Evolutionary conservation across 179 eudicot species (phyloP), one percentile per base, ranked within the genome.

Genomic region (Carnegiea gigantea): DNA sequence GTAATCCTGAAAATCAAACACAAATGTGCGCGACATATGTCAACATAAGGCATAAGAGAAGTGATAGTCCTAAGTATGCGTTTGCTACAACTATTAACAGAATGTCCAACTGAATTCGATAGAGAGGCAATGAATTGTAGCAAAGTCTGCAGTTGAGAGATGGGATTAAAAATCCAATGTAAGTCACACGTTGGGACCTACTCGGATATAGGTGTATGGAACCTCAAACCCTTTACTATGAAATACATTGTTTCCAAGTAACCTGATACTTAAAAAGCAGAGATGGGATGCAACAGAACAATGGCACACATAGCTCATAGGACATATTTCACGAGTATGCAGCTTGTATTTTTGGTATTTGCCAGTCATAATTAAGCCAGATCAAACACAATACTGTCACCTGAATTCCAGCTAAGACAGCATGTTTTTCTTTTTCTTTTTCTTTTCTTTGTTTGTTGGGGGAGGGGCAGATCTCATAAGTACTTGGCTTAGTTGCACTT

Each of bases 1-100:
- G 83, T 95, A 95, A 81, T 91, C 97, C 98, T 95, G 89, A 76
- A 24, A 83, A 14, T 23, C 67, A 60, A 44, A 64, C 15, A 74
- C 72, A 10, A 46, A 65, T n/a, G 70, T 53, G 14, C 40, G 46
- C 11, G 68, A 53, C 5, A 15, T 76, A 20, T 3, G 60, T 78
- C 10, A 78, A 44, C 17, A 75, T 44, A 4, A 12, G 46, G 59
- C 8, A 18, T 14, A 28, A 17, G 65, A 53, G 33, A 73, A 48
- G 54, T 73, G 51, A 21, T 44, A 13, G 15, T 73, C 76, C 40
- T 44, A 43, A 73, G 28, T 2, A 40, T 4, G 1, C 8, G 14
- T 11, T 36, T 48, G 38, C 38, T 49, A 6, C 10, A 6, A 26
- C 12, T 24, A 75, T 0, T 51, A 12, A 20, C 18, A 13, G 17